Conservation (phyloP, 768 basidiomycete genomes). For the Russula sp. region DNA sequence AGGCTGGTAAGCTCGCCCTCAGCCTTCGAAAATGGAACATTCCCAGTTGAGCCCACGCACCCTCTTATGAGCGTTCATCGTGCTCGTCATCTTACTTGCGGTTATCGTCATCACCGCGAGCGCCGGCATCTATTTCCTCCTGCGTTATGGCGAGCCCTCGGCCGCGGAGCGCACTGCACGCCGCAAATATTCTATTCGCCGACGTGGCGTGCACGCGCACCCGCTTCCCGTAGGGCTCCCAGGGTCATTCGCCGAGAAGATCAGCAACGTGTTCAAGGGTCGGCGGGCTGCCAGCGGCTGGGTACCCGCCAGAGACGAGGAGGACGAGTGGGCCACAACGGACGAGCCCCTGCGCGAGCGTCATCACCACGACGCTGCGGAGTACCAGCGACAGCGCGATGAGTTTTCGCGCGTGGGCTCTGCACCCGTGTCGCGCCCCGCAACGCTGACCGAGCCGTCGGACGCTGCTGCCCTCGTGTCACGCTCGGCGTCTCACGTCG, state of each 20-base stretch:
- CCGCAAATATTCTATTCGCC: constrained; percentile 19
- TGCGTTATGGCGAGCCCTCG: constrained; percentile 44
- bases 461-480: not conserved
- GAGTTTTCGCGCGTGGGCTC: not conserved
- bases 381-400: not conserved
- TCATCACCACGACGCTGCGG: not conserved
- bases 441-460: not conserved
- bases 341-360: constrained; percentile 16
- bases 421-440: not conserved
- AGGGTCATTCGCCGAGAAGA: constrained; percentile 20
- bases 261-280: constrained; percentile 22
- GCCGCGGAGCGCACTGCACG: constrained; percentile 36
- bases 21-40: not conserved
- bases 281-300: constrained; percentile 18
- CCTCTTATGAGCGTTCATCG: constrained; percentile 43
- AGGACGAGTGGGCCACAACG: constrained; percentile 18
- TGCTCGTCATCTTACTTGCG: constrained; percentile 48
- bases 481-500: constrained; percentile 15
- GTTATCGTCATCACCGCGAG: constrained; percentile 49
- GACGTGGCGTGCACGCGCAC: constrained; percentile 12
- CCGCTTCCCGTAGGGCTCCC: constrained; percentile 23
- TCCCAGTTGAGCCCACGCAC: not conserved
- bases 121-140: constrained; percentile 49
- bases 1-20: constrained; percentile 13
- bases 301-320: constrained; percentile 15